Conservation (phyloP, 2,329 filamentous ascomycete genomes). For the Microsporum ferrugineum region DNA sequence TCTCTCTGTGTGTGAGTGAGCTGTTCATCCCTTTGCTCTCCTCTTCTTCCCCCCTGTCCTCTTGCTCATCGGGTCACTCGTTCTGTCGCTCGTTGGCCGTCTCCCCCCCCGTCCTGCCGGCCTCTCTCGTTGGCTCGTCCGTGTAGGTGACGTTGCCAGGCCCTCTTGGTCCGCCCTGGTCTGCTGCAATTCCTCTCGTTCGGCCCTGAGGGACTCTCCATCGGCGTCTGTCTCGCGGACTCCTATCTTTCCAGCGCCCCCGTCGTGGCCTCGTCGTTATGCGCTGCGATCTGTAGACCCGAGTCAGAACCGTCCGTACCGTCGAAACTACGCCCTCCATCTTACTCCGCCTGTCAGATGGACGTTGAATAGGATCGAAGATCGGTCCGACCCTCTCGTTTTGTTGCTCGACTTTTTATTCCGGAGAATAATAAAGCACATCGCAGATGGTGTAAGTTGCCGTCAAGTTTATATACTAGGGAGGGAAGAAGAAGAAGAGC, state of each 20-base stretch:
- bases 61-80: not conserved
- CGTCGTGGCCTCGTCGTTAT: not conserved
- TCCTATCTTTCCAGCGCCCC: not conserved
- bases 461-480: not conserved
- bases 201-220: not conserved
- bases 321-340: not conserved
- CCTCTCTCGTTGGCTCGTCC: not conserved
- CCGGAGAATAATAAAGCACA: not conserved
- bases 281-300: not conserved
- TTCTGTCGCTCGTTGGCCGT: not conserved
- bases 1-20: not conserved
- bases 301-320: too few species aligned
- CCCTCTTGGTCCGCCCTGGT: not conserved
- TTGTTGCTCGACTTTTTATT: not conserved
- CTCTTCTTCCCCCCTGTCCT: not conserved
- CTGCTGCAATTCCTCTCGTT: not conserved
- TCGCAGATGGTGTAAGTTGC: constrained; percentile 1
- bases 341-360: constrained; percentile 6
- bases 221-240: not conserved
- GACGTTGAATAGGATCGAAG: constrained; percentile 7
- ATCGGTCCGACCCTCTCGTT: not conserved
- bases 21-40: not conserved
- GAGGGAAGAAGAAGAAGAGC: too few species aligned
- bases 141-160: not conserved
- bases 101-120: not conserved